Conservation (phyloP, 2,329 filamentous ascomycete species). For the Juglanconis oblonga region DNA sequence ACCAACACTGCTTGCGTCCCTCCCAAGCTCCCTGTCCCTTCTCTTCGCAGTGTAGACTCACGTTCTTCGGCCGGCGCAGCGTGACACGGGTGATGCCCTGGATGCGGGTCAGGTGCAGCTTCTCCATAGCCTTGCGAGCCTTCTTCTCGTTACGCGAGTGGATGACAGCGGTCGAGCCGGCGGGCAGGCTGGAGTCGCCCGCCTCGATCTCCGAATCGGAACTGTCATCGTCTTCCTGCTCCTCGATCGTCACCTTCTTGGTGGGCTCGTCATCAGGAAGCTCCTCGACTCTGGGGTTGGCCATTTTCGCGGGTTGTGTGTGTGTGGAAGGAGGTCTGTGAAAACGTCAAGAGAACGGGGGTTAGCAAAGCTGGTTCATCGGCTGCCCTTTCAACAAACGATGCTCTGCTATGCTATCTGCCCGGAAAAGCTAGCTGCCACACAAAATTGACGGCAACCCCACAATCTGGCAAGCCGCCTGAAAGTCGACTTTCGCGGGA, state of each 20-base stretch:
- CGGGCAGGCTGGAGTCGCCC: constrained; percentile 60
- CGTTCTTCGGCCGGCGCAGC: constrained; percentile 97
- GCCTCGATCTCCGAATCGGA: constrained; percentile 77
- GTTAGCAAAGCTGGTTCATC: constrained; percentile 21
- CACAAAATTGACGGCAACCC: constrained; percentile 18
- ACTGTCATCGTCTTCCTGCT: constrained; percentile 68
- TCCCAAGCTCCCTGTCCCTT: constrained; percentile 6
- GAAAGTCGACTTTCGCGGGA: constrained; percentile 2
- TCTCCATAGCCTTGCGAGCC: constrained; percentile 98
- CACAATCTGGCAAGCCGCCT: constrained; percentile 13
- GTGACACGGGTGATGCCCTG: constrained; percentile 98
- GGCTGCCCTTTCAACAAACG: neutral
- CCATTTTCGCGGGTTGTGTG: constrained; percentile 60
- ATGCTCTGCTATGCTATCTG: neutral
- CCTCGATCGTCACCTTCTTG: constrained; percentile 79
- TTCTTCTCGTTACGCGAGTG: constrained; percentile 99
- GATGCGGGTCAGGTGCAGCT: constrained; percentile 94
- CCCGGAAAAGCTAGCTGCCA: constrained; percentile 12
- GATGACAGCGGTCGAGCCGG: constrained; percentile 83
- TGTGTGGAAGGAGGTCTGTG: constrained; percentile 16
- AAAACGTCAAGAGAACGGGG: constrained; percentile 33
- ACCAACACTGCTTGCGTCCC: neutral
- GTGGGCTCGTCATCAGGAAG: constrained; percentile 86
- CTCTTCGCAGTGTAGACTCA: constrained; percentile 52
- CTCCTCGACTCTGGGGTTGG: constrained; percentile 97